Conservation (phyloP, 306 rosid species). For the Rubus parviflorus region DNA sequence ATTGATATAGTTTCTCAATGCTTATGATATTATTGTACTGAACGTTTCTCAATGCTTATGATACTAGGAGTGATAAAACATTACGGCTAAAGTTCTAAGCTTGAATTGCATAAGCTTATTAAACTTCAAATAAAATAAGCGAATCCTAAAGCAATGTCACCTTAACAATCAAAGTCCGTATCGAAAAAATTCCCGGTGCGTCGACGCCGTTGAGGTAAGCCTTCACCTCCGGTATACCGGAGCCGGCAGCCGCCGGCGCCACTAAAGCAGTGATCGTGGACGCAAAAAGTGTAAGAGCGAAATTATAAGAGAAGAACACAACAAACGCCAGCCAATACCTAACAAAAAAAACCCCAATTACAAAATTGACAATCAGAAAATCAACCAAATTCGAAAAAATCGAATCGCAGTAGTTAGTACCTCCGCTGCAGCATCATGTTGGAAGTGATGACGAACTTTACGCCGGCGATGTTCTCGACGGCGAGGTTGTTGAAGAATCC, state of each 20-base stretch:
- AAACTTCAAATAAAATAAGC: no score
- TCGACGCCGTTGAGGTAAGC: slow-evolving; percentile 95
- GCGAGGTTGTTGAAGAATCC: slow-evolving; percentile 88
- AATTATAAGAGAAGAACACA: slow-evolving; percentile 66
- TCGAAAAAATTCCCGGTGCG: slow-evolving; percentile 74
- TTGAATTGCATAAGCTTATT: no score
- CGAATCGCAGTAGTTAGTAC: slow-evolving; percentile 21
- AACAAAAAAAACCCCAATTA: neutral
- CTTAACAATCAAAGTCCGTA: slow-evolving; percentile 72
- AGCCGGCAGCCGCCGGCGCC: slow-evolving; percentile 84
- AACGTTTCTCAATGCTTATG: no score
- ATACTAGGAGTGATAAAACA: no score
- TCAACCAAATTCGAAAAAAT: neutral
- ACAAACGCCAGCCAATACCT: slow-evolving; percentile 71
- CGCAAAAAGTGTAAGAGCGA: slow-evolving; percentile 71
- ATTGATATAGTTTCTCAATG: neutral
- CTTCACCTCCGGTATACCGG: slow-evolving; percentile 96
- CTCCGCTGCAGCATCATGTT: slow-evolving; percentile 78
- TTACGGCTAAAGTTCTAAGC: no score
- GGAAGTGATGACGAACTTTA: slow-evolving; percentile 85
- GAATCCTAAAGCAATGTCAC: slow-evolving; percentile 23
- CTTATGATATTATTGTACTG: neutral
- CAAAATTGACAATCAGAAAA: neutral
- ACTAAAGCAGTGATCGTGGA: slow-evolving; percentile 61
- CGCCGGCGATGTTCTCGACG: slow-evolving; percentile 90